Base-by-base conservation (phyloP, 306 rosid genomes). In the Fragaria nilgerrensis region DNA sequence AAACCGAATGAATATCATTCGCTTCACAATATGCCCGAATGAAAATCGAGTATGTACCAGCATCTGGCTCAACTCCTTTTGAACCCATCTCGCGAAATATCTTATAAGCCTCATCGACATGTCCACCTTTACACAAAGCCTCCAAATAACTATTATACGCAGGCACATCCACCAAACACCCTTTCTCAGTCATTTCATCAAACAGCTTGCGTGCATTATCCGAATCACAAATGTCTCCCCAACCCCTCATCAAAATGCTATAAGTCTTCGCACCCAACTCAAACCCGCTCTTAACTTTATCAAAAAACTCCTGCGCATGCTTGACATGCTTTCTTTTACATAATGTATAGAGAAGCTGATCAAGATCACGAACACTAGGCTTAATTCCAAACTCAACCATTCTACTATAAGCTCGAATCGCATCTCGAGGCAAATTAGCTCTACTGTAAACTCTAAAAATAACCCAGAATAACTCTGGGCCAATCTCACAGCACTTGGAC, bases 211-310 rank as follows among this genome's bases (percentile, higher is more conserved):
- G 83, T 14, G 96, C 93, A 65, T 88, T 84, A 17, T 77, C 66
- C 0, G 89, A 78, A 23, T 92, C 93, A 37, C 90, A 89, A 48
- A 88, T 43, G 72, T 85, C 91, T 5, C 91, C 96, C 97, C 96
- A 90, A 23, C 98, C 97, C 66, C 84, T 80, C 22, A 89, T 89
- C 90, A 94, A 77, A 84, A 94, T 89, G 82, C 96, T 92, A 70
- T 83, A 88, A 75, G 88, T 80, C 50, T 90, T 92, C 32, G 84
- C 85, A 69, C 80, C 85, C 65, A 82, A 75, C 70, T 80, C 45
- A 79, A 88, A 89, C 52, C 80, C 84, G 69, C 52, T 76, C 87
- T 90, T 90, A 32, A 77, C 85, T 75, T 88, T 84, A 78, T 92
- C 86, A 23, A 92, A 94, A 87, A 89, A 86, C 16, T 87, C 82